These are phyloP conservation scores for Mycena indigotica DNA, from an alignment of 768 basidiomycete genomes.

Conservation along the genomic window DNA sequence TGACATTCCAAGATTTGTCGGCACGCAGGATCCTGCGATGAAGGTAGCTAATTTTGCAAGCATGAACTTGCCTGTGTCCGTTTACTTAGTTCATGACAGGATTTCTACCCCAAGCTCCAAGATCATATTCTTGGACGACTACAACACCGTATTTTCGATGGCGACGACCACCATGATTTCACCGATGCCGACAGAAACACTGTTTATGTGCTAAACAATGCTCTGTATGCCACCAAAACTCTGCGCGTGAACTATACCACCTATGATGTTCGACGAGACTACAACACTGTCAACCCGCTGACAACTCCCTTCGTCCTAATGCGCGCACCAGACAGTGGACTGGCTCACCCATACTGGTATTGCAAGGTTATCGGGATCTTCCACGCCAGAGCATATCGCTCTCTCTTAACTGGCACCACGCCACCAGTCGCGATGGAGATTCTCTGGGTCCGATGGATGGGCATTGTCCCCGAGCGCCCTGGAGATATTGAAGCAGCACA, in stretches of 20 bases:
- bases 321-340: slow-evolving; percentile 6
- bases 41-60: slow-evolving; percentile 17
- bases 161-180: slow-evolving; percentile 21
- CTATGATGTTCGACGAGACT: slow-evolving; percentile 37
- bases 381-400: slow-evolving; percentile 17
- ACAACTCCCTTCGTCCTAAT: slow-evolving; percentile 32
- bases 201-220: slow-evolving; percentile 11
- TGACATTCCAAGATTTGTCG: slow-evolving; percentile 17
- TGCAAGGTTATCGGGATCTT: slow-evolving; percentile 23
- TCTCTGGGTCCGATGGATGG: slow-evolving; percentile 34
- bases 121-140: slow-evolving; percentile 29
- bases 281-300: slow-evolving; percentile 36
- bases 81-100: too few species aligned
- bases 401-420: not conserved
- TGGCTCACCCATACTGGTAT: slow-evolving; percentile 9
- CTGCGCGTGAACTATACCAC: slow-evolving; percentile 39
- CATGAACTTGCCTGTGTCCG: not conserved
- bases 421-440: slow-evolving; percentile 24
- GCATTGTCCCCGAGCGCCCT: too few species aligned
- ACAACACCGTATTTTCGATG: slow-evolving; percentile 17
- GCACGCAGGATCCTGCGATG: slow-evolving; percentile 23
- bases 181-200: not conserved
- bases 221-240: slow-evolving; percentile 28
- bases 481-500: too few species aligned
- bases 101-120: slow-evolving; percentile 25